Evolutionary conservation across 225 moss, liverwort and hornwort species (phyloP), one percentile per base, ranked within the genome.

Genomic region (Marchantia polymorpha): DNA sequence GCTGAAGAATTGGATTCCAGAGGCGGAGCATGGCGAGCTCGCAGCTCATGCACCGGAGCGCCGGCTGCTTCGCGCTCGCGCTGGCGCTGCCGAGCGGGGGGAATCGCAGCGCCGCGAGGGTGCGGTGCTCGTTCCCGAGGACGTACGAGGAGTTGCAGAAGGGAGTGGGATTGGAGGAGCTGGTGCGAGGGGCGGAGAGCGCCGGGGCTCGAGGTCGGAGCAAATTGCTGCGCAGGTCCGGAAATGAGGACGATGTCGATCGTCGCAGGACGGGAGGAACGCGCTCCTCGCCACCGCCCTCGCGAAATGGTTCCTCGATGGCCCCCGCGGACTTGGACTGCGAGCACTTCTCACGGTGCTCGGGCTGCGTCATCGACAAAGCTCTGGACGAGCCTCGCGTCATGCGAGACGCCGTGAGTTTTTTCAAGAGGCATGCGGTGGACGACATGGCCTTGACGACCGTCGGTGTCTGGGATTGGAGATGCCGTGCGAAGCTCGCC

Each of bases 401-500:
- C 49, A 82, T 89, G 49, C 72, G 47, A 48, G 84, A 89, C 15
- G 84, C 89, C 22, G 54, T 61, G 29, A 81, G 13, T 10, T 95
- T 88, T 77, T 95, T 99, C 82, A 82, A 75, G 27, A 85, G 83
- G 31, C 88, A 83, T 81, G 93, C 93, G 64, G 86, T 95, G 61
- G 83, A 83, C 46, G 90, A 91, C 17, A 90, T 99, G 83, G 77
- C 84, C 47, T 89, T 94, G 50, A 83, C 86, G 6, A 86, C 92
- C 12, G 90, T 90, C 20, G 89, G 87, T 85, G 79, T 90, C 91
- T 88, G 92, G 88, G 93, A 86, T 74, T 99, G 97, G 97, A 93
- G 95, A 81, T 99, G 97, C 91, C 91, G 97, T 81, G 97, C 97
- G 46, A 99, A 99, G 80, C 87, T 99, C 83, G 97, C 97, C 64